Evolutionary conservation across 176 grass and related monocot species (phyloP), one percentile per base, ranked within the genome.

Genomic region (Cocos nucifera): DNA sequence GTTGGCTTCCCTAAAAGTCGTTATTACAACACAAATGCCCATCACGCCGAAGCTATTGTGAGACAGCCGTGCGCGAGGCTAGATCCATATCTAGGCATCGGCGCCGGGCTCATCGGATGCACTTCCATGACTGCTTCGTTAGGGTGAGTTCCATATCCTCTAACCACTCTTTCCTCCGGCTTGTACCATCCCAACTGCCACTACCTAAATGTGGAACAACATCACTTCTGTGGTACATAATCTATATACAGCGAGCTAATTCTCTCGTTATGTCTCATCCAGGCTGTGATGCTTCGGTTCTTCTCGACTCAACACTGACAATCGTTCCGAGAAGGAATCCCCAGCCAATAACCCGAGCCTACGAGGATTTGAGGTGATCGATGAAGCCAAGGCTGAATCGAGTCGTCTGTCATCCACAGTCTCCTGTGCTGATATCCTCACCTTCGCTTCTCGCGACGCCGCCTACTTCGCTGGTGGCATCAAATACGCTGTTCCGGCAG

Each of bases 121-220:
- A 74, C 72, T 93, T 87, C 77, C 84, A 89, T 57, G 86, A 89
- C 58, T 89, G 86, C 67, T 89, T 90, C 6, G 78, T 85, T 22
- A 77, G 71, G 50, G 78, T 85, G 75, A 28, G 26, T 28, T 28
- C 3, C 26, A 5, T 28, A 28, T 28, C 26, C 26, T 28, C 26
- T 28, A 27, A 27, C 26, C 2, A 22, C 2, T 4, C 26, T 4
- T 27, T 27, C 26, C 26, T 4, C 26, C 3, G 26, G 26, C 26
- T 28, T 28, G 0, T 28, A 28, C 4, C 2, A 28, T 28, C 26
- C 26, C 26, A 28, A 28, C 26, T 28, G 26, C 26, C 26, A 28
- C 26, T 5, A 4, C 26, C 26, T 28, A 4, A 27, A 27, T 27
- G 26, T 27, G 26, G 26, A 27, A 27, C 26, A 27, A 27, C 26